phyloP scores from a whole-genome alignment of 148 eudicot species.

The Agrostemma githago region DNA sequence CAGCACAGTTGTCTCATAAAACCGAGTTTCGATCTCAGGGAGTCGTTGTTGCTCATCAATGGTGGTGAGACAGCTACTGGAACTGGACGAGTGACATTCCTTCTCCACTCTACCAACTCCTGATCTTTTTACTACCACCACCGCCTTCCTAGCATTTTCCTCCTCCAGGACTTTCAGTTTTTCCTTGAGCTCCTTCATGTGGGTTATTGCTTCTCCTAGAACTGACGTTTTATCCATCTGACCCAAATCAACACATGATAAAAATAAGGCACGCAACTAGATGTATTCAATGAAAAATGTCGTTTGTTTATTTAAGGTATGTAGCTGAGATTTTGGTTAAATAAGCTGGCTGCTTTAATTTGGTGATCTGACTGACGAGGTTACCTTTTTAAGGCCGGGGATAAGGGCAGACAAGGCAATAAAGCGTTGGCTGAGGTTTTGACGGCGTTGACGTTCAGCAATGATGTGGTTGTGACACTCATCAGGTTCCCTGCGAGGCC shows the following conservation, averaged over 20 bases:
- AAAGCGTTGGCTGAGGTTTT: slow-evolving; percentile 40
- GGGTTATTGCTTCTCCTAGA: slow-evolving; percentile 31
- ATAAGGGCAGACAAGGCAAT: slow-evolving; percentile 40
- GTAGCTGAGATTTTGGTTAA: too few species aligned
- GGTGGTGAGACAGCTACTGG: not conserved
- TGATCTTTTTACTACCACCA: slow-evolving; percentile 15
- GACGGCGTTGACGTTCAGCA: slow-evolving; percentile 41
- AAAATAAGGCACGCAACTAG: too few species aligned
- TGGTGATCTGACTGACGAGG: too few species aligned
- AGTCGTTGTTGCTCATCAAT: not conserved
- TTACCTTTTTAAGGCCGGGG: slow-evolving; percentile 34
- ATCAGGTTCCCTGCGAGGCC: slow-evolving; percentile 12
- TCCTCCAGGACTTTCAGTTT: slow-evolving; percentile 30
- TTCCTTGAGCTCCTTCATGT: slow-evolving; percentile 32
- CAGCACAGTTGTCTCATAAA: slow-evolving; percentile 12
- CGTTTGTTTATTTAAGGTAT: too few species aligned
- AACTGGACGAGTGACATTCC: slow-evolving; percentile 1
- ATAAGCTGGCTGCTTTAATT: too few species aligned
- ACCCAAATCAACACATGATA: not conserved
- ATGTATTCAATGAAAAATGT: too few species aligned
- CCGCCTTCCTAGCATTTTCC: not conserved
- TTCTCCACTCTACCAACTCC: not conserved
- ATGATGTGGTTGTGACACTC: slow-evolving; percentile 29
- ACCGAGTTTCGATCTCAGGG: slow-evolving; percentile 18
- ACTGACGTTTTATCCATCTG: slow-evolving; percentile 38